These are phyloP conservation scores for Quambalaria eucalypti DNA, from an alignment of 1,284 basidiomycete genomes.

Conservation along the genomic window DNA sequence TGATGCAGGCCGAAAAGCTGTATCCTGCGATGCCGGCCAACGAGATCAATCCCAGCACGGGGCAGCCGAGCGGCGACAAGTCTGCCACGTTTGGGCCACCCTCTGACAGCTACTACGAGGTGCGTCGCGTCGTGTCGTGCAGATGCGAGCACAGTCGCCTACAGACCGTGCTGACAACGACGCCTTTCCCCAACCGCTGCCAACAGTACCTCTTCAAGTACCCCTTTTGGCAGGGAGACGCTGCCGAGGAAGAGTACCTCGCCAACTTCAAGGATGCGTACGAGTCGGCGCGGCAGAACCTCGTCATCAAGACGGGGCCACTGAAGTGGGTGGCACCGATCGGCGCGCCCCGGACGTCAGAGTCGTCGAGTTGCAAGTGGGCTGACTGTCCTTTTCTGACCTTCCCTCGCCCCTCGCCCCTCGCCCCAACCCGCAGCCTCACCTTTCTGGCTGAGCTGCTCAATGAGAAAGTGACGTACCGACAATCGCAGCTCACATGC, in stretches of 20 bases:
- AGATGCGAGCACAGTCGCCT: not conserved
- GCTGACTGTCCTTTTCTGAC: too few species aligned
- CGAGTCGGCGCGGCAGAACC: constrained; percentile 4
- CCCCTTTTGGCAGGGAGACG: not conserved
- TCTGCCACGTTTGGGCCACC: constrained; percentile 5
- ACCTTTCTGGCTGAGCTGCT: constrained; percentile 25
- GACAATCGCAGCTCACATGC: constrained; percentile 26
- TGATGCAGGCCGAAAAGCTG: constrained; percentile 13
- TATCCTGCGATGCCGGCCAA: constrained; percentile 25
- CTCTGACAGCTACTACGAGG: not conserved
- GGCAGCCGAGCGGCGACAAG: constrained; percentile 4
- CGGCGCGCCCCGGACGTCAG: too few species aligned
- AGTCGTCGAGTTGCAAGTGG: too few species aligned
- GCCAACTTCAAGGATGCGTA: not conserved
- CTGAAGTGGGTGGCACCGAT: too few species aligned
- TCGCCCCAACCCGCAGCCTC: too few species aligned
- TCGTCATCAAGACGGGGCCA: constrained; percentile 10
- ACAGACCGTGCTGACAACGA: not conserved
- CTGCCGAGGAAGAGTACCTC: not conserved
- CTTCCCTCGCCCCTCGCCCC: too few species aligned
- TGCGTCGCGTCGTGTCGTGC: not conserved
- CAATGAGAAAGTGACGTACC: too few species aligned
- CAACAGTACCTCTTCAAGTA: not conserved
- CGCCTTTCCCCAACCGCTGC: not conserved
- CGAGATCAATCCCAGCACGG: constrained; percentile 12